These are phyloP conservation scores for Fusarium pininemorale DNA, from an alignment of 2,329 filamentous ascomycete genomes.

Conservation along the genomic window DNA sequence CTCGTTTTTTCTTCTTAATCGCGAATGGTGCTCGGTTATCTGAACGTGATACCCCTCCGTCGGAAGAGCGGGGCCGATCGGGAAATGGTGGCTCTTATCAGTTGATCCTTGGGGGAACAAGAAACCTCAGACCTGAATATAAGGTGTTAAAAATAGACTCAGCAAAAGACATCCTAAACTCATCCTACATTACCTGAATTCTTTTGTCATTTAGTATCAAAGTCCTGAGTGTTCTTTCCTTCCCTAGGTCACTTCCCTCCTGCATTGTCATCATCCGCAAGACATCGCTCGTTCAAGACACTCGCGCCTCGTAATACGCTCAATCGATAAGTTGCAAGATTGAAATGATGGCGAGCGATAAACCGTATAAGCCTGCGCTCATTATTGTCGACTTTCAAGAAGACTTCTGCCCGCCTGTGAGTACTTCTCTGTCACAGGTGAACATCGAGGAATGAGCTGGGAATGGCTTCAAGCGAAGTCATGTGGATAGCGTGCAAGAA, in stretches of 20 bases:
- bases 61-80: constrained; percentile 18
- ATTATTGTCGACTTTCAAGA: constrained; percentile 91
- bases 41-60: background rate
- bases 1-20: background rate
- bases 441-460: background rate
- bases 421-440: constrained; percentile 42
- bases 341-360: background rate
- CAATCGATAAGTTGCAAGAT: background rate
- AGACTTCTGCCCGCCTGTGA: constrained; percentile 91
- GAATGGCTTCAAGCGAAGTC: background rate
- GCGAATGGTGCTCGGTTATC: background rate
- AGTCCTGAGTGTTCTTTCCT: too few species aligned
- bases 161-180: too few species aligned
- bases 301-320: background rate
- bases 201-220: too few species aligned
- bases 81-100: constrained; percentile 5
- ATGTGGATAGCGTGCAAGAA: background rate
- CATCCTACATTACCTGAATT: too few species aligned
- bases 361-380: constrained; percentile 59
- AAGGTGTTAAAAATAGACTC: too few species aligned
- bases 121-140: too few species aligned
- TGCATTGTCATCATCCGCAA: background rate
- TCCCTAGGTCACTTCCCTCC: background rate
- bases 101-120: background rate
- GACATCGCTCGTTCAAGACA: background rate